Percentiles rank a stretch among this genome's conserved stretches.
phyloP scores from a whole-genome alignment of 768 basidiomycete genomes.

The Tulasnella sp. region DNA sequence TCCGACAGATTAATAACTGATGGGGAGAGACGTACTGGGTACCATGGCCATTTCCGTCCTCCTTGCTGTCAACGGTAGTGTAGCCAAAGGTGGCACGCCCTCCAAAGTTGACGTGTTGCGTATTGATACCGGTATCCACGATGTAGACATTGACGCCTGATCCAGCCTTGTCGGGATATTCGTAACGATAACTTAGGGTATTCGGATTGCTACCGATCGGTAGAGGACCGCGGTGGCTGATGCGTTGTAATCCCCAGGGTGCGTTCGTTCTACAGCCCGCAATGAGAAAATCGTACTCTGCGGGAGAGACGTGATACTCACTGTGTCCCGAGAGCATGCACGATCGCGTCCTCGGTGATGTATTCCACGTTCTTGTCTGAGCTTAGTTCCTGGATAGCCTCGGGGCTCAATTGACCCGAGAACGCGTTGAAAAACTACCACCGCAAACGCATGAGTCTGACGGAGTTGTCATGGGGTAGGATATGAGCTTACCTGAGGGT shows the following conservation, averaged over 20 bases:
- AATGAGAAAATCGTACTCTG: not conserved
- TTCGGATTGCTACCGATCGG: not conserved
- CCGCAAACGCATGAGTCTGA: not conserved
- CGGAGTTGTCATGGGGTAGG: not conserved
- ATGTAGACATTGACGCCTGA: conserved; percentile 34
- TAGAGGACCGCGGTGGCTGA: not conserved
- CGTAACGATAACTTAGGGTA: not conserved
- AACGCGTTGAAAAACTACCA: conserved; percentile 12
- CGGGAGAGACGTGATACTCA: not conserved
- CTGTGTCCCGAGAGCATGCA: not conserved
- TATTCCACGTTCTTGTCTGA: conserved; percentile 13
- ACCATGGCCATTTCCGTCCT: conserved; percentile 35
- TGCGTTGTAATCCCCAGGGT: conserved; percentile 9
- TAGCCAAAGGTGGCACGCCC: conserved; percentile 35
- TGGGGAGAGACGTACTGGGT: conserved; percentile 25
- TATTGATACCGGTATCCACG: conserved; percentile 29
- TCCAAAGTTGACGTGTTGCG: conserved; percentile 27
- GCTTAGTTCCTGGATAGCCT: not conserved
- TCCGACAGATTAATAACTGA: conserved; percentile 20
- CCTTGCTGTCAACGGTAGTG: conserved; percentile 25
- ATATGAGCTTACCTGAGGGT: conserved; percentile 6
- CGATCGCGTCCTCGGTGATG: conserved; percentile 10
- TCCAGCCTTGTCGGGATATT: conserved; percentile 22
- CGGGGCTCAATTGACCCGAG: not conserved
- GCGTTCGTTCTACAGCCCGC: not conserved